Base-by-base conservation (phyloP, 2,329 filamentous ascomycete genomes). In the Claviceps africana region DNA sequence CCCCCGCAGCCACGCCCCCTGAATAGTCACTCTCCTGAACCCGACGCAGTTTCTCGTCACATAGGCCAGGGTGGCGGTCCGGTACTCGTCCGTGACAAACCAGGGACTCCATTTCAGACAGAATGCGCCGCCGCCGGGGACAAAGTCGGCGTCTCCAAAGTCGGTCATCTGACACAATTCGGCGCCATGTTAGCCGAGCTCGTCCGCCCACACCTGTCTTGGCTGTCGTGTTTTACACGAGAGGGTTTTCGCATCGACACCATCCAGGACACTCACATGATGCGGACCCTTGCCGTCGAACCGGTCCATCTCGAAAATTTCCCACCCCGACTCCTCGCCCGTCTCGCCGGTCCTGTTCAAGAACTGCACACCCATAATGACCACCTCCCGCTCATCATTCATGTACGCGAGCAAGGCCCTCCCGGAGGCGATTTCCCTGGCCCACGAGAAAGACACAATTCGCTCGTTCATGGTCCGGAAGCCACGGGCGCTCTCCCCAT, bases 91-190 rank as follows among this genome's bases (percentile, higher is more conserved):
- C 0, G 57, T 59, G 2, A 64, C 60, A 2, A 72, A 54, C 77
- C 77, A 81, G 0, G 77, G 75, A 30, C 76, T 75, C 73, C 76
- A 81, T 57, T 66, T 72, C 3, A 81, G 58, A 3, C 72, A 71
- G 53, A 76, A 79, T 0, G 72, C 71, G 4, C 73, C 77, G 6
- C 68, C 70, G 30, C 63, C 67, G 2, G 76, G 73, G 2, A 70
- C 65, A 51, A 70, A 78, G 50, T 80, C 73, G 0, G 73, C 71
- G 51, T 81, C 74, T 2, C 58, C 59, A 1, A 59, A 55, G 53
- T 67, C 61, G n/a, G 52, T 48, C 5, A 53, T 58, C 67, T 69
- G 43, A 45, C 31, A 48, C 21, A 28, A 33, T 1, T n/a, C n/a
- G 21, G 15, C 11, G 21, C 28, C 17, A 17, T 37, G 35, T 37